Conservation (phyloP, 345 rosid species). For the Cochlearia excelsa region DNA sequence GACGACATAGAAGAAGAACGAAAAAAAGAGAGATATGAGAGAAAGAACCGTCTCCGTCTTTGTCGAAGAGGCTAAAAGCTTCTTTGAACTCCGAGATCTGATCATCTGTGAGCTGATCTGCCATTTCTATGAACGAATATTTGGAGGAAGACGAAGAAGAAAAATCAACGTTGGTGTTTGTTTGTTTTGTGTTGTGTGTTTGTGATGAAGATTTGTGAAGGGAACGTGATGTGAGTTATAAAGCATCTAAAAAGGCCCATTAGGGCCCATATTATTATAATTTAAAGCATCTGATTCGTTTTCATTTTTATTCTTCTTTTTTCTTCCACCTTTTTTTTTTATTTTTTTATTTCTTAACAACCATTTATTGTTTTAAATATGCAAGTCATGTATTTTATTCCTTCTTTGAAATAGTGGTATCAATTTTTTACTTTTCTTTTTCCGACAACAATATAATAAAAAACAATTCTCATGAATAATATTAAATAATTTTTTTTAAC, state of each 20-base stretch:
- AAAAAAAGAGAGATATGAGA: slow-evolving; percentile 18
- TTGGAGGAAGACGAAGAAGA: neutral
- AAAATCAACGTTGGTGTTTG: neutral
- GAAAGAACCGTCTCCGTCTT: slow-evolving; percentile 52
- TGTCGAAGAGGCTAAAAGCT: slow-evolving; percentile 50
- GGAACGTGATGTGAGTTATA: slow-evolving; percentile 6
- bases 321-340: neutral
- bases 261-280: slow-evolving; percentile 8
- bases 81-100: slow-evolving; percentile 52
- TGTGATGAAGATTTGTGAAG: slow-evolving; percentile 4
- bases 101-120: slow-evolving; percentile 49
- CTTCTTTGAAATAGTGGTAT: neutral
- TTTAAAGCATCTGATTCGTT: slow-evolving; percentile 20
- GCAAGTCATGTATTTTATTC: no score
- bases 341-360: no score
- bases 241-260: slow-evolving; percentile 4
- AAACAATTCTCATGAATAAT: no score
- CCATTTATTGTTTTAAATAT: no score
- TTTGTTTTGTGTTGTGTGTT: neutral
- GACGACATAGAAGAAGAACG: neutral
- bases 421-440: neutral
- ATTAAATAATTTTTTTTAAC: no score
- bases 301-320: neutral
- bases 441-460: neutral
- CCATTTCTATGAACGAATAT: slow-evolving; percentile 27